These are phyloP conservation scores for Leptomonas pyrrhocoris DNA, from an alignment of 208 protist species.

Conservation along the genomic window DNA sequence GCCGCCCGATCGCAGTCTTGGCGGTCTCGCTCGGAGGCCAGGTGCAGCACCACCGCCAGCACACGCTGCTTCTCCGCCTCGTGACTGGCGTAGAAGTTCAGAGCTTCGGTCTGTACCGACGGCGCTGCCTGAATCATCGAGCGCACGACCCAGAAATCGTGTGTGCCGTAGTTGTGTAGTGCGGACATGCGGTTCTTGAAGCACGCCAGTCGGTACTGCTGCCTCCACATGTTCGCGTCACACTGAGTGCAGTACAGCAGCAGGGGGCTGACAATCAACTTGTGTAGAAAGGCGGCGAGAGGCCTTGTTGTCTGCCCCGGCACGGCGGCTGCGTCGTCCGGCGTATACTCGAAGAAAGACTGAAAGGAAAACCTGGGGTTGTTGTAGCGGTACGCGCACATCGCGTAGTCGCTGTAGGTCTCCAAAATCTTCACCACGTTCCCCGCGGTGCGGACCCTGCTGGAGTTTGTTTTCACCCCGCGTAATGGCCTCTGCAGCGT, in stretches of 20 bases:
- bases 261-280: constrained; percentile 52
- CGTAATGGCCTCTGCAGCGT: constrained; percentile 20
- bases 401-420: constrained; percentile 27
- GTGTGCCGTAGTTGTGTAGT: constrained; percentile 38
- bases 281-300: constrained; percentile 17
- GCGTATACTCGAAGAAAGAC: constrained; percentile 21
- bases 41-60: constrained; percentile 46
- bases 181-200: constrained; percentile 5
- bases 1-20: constrained; percentile 26
- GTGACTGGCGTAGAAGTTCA: constrained; percentile 29
- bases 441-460: neutral
- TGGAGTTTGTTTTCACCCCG: neutral
- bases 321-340: neutral
- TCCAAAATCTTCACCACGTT: constrained; percentile 16
- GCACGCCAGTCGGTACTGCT: constrained; percentile 34
- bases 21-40: constrained; percentile 5
- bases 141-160: constrained; percentile 54
- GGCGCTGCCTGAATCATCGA: constrained; percentile 45
- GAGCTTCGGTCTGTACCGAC: constrained; percentile 30
- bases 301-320: neutral
- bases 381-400: constrained; percentile 46
- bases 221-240: constrained; percentile 9
- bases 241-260: constrained; percentile 52
- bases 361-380: constrained; percentile 38
- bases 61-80: constrained; percentile 9